A percentile compares a stretch with the other conserved stretches of the same genome.
Evolutionary conservation across 257 asterid species (phyloP).

Genomic region (Jaltomata sinuosa): DNA sequence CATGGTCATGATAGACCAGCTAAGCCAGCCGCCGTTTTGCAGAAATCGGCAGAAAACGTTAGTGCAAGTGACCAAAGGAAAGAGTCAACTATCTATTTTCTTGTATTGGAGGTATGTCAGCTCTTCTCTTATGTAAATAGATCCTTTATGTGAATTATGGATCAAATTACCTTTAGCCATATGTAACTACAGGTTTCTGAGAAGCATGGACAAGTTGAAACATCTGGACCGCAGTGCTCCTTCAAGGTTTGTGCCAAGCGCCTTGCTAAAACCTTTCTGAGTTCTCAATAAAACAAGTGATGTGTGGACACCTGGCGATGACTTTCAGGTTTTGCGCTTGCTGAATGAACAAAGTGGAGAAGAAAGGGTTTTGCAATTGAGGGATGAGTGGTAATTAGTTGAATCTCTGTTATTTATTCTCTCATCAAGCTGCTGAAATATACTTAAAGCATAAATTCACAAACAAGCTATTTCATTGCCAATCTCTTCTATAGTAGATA

Average conservation of each 20-base stretch:
- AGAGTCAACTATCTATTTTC: slow-evolving; percentile 37
- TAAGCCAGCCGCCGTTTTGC: slow-evolving; percentile 26
- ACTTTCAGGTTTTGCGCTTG: slow-evolving; percentile 62
- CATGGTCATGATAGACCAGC: slow-evolving; percentile 26
- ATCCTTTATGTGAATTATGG: slow-evolving; percentile 6
- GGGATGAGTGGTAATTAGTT: slow-evolving; percentile 80
- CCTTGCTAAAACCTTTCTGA: slow-evolving; percentile 11
- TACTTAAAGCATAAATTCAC: background rate
- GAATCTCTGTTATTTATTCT: background rate
- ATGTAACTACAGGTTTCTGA: slow-evolving; percentile 53
- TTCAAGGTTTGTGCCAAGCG: slow-evolving; percentile 49
- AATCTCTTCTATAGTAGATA: background rate
- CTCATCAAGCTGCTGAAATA: background rate
- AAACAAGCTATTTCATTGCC: background rate
- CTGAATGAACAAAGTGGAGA: slow-evolving; percentile 82
- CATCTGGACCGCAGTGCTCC: slow-evolving; percentile 39
- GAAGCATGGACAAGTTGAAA: slow-evolving; percentile 31
- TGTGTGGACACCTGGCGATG: slow-evolving; percentile 1
- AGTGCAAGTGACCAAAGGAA: slow-evolving; percentile 20
- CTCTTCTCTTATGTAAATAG: background rate
- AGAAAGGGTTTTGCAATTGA: slow-evolving; percentile 60
- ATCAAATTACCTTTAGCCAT: background rate
- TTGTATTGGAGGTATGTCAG: slow-evolving; percentile 78
- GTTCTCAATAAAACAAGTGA: slow-evolving; percentile 6
- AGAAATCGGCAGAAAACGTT: slow-evolving; percentile 7